Percentiles rank a stretch among this genome's conserved stretches.
phyloP scores from a whole-genome alignment of 192 early-diverging fungal genomes.

The Coemansia sp. region DNA sequence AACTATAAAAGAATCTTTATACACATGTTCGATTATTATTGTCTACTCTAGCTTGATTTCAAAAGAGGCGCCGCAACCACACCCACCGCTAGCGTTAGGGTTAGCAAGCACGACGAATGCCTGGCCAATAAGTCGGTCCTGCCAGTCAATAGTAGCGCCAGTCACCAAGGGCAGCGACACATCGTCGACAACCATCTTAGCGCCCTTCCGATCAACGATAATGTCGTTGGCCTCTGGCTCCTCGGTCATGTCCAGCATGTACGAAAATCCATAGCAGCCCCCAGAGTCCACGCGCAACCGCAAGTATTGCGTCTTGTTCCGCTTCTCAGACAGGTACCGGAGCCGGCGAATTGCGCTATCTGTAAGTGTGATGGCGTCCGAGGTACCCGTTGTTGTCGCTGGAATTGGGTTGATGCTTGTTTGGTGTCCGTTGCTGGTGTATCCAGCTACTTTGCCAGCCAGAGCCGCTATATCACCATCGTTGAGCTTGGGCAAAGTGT shows the following conservation, averaged over 20 bases:
- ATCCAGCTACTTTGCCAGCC: constrained; percentile 26
- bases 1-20: not conserved
- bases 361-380: constrained; percentile 35
- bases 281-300: constrained; percentile 81
- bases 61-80: constrained; percentile 73
- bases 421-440: constrained; percentile 10
- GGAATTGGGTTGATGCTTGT: constrained; percentile 1
- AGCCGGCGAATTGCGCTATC: constrained; percentile 49
- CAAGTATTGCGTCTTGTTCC: constrained; percentile 58
- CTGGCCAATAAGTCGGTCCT: constrained; percentile 78
- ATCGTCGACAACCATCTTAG: constrained; percentile 70
- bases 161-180: constrained; percentile 72
- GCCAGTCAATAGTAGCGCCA: constrained; percentile 77
- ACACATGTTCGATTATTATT: not conserved
- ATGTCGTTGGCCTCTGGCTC: constrained; percentile 68
- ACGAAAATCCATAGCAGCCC: constrained; percentile 87
- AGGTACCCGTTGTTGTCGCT: constrained; percentile 2
- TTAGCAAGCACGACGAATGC: constrained; percentile 77
- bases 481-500: constrained; percentile 39
- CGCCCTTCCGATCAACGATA: constrained; percentile 71
- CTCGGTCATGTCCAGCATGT: constrained; percentile 75
- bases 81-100: constrained; percentile 70
- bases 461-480: constrained; percentile 21
- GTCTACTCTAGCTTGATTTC: constrained; percentile 62
- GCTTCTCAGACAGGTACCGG: constrained; percentile 39